phyloP scores from a whole-genome alignment of 1,284 basidiomycete genomes.

The Puccinia coronata region DNA sequence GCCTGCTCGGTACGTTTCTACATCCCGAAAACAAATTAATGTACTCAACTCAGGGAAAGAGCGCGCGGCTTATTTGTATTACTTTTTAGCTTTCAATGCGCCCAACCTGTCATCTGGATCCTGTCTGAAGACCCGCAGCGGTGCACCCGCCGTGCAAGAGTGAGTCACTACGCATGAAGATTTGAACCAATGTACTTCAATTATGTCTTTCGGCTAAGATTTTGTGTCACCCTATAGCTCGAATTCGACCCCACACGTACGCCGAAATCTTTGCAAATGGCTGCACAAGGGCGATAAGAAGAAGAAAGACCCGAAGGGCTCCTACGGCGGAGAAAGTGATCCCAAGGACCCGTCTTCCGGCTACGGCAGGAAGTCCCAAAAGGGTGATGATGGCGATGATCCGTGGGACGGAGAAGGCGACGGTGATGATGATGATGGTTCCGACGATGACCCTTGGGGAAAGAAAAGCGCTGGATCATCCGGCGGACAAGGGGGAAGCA shows the following conservation, averaged over 20 bases:
- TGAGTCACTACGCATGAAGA: background rate
- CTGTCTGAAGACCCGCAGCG: background rate
- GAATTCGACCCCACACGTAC: background rate
- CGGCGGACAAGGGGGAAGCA: background rate
- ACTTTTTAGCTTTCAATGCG: background rate
- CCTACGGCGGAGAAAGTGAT: background rate
- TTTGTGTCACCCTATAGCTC: background rate
- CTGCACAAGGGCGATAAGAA: constrained; percentile 5
- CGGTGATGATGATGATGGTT: too few relatives aligned
- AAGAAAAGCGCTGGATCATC: background rate
- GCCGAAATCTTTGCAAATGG: constrained; percentile 28
- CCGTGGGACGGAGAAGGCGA: background rate
- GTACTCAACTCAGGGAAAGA: background rate
- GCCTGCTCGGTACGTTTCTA: background rate
- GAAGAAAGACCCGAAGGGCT: background rate
- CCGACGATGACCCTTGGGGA: background rate
- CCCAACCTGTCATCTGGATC: background rate
- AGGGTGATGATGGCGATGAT: background rate
- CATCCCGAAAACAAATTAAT: background rate
- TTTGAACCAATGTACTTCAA: background rate
- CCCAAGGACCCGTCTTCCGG: background rate
- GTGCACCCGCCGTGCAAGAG: background rate
- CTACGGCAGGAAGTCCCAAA: too few relatives aligned
- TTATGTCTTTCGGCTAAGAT: background rate
- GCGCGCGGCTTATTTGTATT: background rate